phyloP scores from a whole-genome alignment of 345 rosid species.

The Linum usitatissimum region DNA sequence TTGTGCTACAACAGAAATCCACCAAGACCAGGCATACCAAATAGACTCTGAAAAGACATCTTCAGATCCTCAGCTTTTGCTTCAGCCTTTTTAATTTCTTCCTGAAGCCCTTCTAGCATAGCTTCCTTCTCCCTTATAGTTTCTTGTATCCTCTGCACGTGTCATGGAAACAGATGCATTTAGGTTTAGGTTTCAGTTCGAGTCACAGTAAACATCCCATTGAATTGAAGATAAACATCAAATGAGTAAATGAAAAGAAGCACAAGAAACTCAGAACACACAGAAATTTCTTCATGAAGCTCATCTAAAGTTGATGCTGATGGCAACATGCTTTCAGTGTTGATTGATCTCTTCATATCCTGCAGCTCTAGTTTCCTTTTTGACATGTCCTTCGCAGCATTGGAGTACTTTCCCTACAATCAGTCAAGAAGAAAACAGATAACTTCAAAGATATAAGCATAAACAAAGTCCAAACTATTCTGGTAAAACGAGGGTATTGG shows the following conservation, averaged over 20 bases:
- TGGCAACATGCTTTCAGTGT: constrained; percentile 32
- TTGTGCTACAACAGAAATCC: not conserved
- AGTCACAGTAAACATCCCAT: not conserved
- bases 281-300: constrained; percentile 69
- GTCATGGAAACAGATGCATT: constrained; percentile 16
- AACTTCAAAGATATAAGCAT: constrained; percentile 4
- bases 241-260: not conserved
- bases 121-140: constrained; percentile 44
- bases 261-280: constrained; percentile 23
- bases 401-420: constrained; percentile 45
- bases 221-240: not conserved
- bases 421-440: constrained; percentile 11
- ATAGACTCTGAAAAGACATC: constrained; percentile 43
- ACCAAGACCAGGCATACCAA: constrained; percentile 37
- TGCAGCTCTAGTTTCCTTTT: constrained; percentile 42
- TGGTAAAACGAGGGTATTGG: not conserved
- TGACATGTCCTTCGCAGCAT: constrained; percentile 35
- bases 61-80: constrained; percentile 44
- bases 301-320: constrained; percentile 58
- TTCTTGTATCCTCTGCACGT: constrained; percentile 36
- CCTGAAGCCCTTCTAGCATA: constrained; percentile 33
- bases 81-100: constrained; percentile 43
- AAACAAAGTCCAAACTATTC: not conserved
- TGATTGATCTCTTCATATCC: constrained; percentile 47
- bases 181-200: not conserved